Base-by-base conservation (phyloP, 192 early-diverging fungal species). In the Geosiphon pyriformis region DNA sequence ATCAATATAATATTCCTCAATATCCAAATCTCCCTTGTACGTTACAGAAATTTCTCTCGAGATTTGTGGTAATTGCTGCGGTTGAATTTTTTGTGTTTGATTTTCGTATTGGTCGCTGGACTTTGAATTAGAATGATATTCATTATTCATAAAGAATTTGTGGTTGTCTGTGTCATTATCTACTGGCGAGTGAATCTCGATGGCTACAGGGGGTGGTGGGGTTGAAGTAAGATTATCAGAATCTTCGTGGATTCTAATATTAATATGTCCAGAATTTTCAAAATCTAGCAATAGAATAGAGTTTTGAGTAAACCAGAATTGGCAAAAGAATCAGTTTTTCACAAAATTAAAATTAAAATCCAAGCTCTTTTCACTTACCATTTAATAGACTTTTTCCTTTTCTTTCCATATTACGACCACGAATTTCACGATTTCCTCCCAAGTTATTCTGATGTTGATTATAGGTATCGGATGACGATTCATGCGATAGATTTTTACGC, bases 1-100 rank as follows among this genome's bases (percentile, higher is more conserved):
- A 49, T 70, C 74, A 12, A 72, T 69, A 27, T 80, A 75, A 25
- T 72, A 56, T n/a, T 72, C 70, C 42, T 82, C 69, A 2, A 68
- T 73, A 25, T 70, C 75, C 37, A 71, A 66, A n/a, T 71, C 62
- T 15, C 64, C 70, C 31, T 31, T 51, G 51, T 67, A 65, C n/a
- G 63, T 56, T 25, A 52, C 22, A 32, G 56, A 71, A 12, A 71
- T 20, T 22, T 50, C 12, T 12, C 22, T 12, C 20, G 53, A 20
- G 11, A 23, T 26, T 55, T 29, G 53, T n/a, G n/a, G n/a, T n/a
- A n/a, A n/a, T 55, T 55, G 53, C 12, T 42, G 37, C 15, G 37
- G 53, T n/a, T n/a, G n/a, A n/a, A n/a, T n/a, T 55, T 55, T 12
- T 26, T 42, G 37, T 42, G 37, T 10, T 18, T 11, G 35, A 27